Evolutionary conservation across 345 rosid genomes (phyloP), one percentile per base, ranked within the genome.

Genomic region (Heritiera littoralis): DNA sequence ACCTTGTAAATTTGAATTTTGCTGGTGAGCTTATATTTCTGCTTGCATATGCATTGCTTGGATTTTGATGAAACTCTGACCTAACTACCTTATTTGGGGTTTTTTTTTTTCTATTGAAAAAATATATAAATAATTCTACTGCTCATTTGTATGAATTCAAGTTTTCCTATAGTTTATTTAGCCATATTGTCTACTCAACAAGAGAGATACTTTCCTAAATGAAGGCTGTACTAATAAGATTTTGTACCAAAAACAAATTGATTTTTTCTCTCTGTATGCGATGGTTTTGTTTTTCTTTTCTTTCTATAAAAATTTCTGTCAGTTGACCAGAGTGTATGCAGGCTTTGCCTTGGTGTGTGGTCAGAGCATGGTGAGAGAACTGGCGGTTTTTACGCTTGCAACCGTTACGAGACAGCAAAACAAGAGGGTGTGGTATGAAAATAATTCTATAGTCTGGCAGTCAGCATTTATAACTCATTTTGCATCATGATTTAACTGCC

Each of bases 311-410:
- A 41, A 18, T 23, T 55, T 48, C 10, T 52, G 48, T 79, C 52
- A 72, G 66, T 51, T 80, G 52, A 61, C 71, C 69, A 17, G 67
- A 51, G 76, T 84, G 81, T 65, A 45, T 86, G 85, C 81, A 93
- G 97, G 97, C 92, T 90, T 15, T 90, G 97, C 83, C 92, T 89
- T 74, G 92, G 93, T 78, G 85, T 89, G 72, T 92, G 97, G 97
- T 78, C 89, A 30, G 97, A 92, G 81, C 97, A 92, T 74, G 97
- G 94, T 75, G 93, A 89, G 85, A 84, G 91, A 87, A 92, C 94
- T 10, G 97, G 94, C 81, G 97, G 94, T 48, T 90, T 92, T 83
- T 89, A 90, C 86, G 94, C 94, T 59, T 92, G 97, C 80, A 92
- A 92, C 66, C 85, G 91, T 38, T 92, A 92, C 88, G 97, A 91